Percentiles rank a stretch among this genome's conserved stretches.
phyloP scores from a whole-genome alignment of 306 rosid species.

The Crotalaria pallida region DNA sequence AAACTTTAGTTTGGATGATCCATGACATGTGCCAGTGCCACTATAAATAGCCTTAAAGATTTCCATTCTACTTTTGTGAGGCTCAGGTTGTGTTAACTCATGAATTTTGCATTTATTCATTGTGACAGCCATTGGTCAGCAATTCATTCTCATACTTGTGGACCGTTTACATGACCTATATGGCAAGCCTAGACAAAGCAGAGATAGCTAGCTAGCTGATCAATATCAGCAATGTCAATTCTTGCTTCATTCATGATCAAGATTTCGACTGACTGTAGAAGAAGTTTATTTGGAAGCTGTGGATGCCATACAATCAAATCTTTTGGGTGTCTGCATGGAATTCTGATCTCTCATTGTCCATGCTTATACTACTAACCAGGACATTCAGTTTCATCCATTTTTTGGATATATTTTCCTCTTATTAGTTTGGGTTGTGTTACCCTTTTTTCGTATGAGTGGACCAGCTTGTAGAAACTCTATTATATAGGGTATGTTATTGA shows the following conservation, averaged over 20 bases:
- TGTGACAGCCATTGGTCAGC: constrained; percentile 83
- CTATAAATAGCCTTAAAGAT: not conserved
- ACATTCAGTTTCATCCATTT: constrained; percentile 9
- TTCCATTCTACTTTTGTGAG: not conserved
- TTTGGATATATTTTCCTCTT: not conserved
- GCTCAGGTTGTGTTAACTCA: too few relatives aligned
- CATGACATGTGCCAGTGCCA: not conserved
- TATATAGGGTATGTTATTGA: constrained; percentile 11
- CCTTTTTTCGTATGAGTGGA: not conserved
- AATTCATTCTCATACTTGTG: constrained; percentile 88
- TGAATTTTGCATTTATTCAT: constrained; percentile 22
- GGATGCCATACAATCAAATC: constrained; percentile 1
- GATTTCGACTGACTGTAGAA: constrained; percentile 1
- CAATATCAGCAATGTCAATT: not conserved
- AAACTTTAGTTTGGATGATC: constrained; percentile 9
- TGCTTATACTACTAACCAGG: constrained; percentile 11
- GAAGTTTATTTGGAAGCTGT: constrained; percentile 21
- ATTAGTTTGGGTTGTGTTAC: constrained; percentile 8
- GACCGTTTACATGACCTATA: constrained; percentile 90
- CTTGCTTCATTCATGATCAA: constrained; percentile 4
- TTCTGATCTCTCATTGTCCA: constrained; percentile 15
- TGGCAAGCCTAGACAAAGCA: constrained; percentile 81
- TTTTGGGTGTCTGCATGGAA: not conserved
- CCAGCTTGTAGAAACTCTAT: not conserved
- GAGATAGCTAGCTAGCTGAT: constrained; percentile 26